Evolutionary conservation across 148 eudicot genomes (phyloP).

Genomic region (Hydrangea macrophylla): DNA sequence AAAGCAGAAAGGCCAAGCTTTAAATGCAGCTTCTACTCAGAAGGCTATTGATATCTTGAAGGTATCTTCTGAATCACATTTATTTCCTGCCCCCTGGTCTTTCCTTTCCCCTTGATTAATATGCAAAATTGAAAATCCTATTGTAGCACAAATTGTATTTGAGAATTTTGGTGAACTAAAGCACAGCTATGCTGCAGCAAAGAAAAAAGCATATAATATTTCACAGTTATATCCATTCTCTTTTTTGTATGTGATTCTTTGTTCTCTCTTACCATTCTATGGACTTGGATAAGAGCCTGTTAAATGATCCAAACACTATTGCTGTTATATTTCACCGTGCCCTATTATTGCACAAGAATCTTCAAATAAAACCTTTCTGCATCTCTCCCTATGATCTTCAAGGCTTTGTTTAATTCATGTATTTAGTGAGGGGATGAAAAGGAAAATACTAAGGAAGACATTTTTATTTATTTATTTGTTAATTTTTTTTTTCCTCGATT

Average conservation of each 20-base stretch:
- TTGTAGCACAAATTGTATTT: too few relatives aligned
- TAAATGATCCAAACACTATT: neutral
- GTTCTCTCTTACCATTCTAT: neutral
- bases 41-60: constrained; percentile 71
- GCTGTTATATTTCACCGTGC: neutral
- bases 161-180: neutral
- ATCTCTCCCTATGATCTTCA: neutral
- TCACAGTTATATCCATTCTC: too few relatives aligned
- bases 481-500: neutral
- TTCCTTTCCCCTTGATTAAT: neutral
- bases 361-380: neutral
- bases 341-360: neutral
- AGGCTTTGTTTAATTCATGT: too few relatives aligned
- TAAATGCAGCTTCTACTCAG: constrained; percentile 67
- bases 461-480: neutral
- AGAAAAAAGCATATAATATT: too few relatives aligned
- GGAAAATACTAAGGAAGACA: too few relatives aligned
- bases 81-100: neutral
- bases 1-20: constrained; percentile 73
- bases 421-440: too few relatives aligned
- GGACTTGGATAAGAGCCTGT: neutral
- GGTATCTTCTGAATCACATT: constrained; percentile 34
- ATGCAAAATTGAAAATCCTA: neutral
- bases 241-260: too few relatives aligned
- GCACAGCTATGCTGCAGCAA: neutral